A percentile compares a stretch with the other conserved stretches of the same genome.
Evolutionary conservation across 164 flowering plant species (phyloP).

Genomic region (Vitis vinifera): ASM3070453v1 NC_081817.1:19103001-19103500

Average conservation of each 20-base stretch:
- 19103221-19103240: neutral
- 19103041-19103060: slow-evolving; percentile 70
- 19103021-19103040: slow-evolving; percentile 76
- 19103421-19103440: too few relatives aligned
- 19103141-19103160: slow-evolving; percentile 55
- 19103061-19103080: slow-evolving; percentile 59
- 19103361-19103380: slow-evolving; percentile 66
- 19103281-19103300: neutral
- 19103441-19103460: too few relatives aligned
- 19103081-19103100: slow-evolving; percentile 85
- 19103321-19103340: slow-evolving; percentile 1
- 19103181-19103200: slow-evolving; percentile 9
- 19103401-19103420: too few relatives aligned
- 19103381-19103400: slow-evolving; percentile 11
- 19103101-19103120: slow-evolving; percentile 70
- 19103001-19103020: slow-evolving; percentile 21
- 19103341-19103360: slow-evolving; percentile 16
- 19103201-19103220: slow-evolving; percentile 9
- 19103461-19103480: too few relatives aligned
- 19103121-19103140: slow-evolving; percentile 58
- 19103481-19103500: too few relatives aligned
- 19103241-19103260: slow-evolving; percentile 9
- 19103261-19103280: slow-evolving; percentile 4
- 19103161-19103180: slow-evolving; percentile 36
- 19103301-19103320: neutral